These are phyloP conservation scores for Alternaria brassicicola DNA, from an alignment of 2,329 filamentous ascomycete genomes.

Conservation along the genomic window DNA sequence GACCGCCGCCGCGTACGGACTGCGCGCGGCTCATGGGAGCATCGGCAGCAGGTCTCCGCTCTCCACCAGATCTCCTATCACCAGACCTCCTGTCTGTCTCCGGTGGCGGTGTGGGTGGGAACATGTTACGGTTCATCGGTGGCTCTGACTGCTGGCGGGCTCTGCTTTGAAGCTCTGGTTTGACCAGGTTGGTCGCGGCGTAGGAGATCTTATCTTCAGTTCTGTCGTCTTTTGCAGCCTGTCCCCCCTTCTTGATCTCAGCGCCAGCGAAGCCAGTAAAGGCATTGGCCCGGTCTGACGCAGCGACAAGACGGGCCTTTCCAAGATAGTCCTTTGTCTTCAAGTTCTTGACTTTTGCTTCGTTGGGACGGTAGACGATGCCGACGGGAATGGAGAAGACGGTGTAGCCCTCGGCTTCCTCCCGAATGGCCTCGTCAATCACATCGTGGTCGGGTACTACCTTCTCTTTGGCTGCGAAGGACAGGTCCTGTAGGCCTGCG, in stretches of 20 bases:
- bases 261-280: constrained; percentile 82
- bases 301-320: constrained; percentile 90
- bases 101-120: constrained; percentile 97
- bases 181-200: constrained; percentile 90
- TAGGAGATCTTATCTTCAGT: constrained; percentile 85
- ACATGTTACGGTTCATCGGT: constrained; percentile 77
- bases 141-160: constrained; percentile 83
- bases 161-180: constrained; percentile 78
- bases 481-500: constrained; percentile 86
- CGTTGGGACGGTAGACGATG: constrained; percentile 92
- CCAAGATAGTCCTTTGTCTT: constrained; percentile 98
- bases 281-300: constrained; percentile 78
- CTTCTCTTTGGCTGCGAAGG: constrained; percentile 92
- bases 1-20: constrained; percentile 56
- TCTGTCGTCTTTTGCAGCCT: constrained; percentile 73
- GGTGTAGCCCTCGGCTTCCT: constrained; percentile 96
- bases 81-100: constrained; percentile 68
- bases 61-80: constrained; percentile 23
- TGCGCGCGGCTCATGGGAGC: constrained; percentile 55
- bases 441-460: constrained; percentile 96
- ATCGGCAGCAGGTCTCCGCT: constrained; percentile 18
- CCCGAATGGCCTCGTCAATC: constrained; percentile 93
- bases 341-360: constrained; percentile 96
- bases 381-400: constrained; percentile 98
- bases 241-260: constrained; percentile 73